Evolutionary conservation across 2,329 filamentous ascomycete genomes (phyloP).

Genomic region (Fusarium paranaense): DNA sequence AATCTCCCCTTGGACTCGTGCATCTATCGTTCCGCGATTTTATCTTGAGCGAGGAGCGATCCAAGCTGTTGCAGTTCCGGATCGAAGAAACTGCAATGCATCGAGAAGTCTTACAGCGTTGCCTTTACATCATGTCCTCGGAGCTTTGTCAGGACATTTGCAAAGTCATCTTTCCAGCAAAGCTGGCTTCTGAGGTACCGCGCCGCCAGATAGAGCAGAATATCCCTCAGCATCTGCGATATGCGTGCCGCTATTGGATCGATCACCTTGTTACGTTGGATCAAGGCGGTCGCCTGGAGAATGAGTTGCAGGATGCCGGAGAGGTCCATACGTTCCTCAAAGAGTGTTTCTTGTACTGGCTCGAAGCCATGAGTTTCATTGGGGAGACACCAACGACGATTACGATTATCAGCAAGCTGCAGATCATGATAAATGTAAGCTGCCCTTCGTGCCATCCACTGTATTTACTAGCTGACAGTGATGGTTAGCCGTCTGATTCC

Average conservation of each 20-base stretch:
- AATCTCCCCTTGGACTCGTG: neutral
- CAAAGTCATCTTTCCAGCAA: neutral
- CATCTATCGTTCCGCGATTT: slow-evolving; percentile 22
- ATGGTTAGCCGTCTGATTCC: neutral
- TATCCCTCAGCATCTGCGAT: neutral
- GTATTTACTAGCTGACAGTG: neutral
- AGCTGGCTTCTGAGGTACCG: neutral
- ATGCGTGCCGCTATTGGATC: slow-evolving; percentile 13
- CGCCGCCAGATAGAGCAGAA: neutral
- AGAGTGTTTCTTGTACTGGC: slow-evolving; percentile 1
- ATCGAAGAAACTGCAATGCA: neutral
- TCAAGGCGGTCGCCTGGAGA: neutral
- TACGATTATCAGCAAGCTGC: neutral
- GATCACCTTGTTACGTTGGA: neutral
- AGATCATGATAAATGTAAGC: neutral
- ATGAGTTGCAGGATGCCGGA: neutral
- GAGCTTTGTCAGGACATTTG: slow-evolving; percentile 11
- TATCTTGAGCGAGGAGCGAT: neutral
- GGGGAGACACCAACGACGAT: neutral
- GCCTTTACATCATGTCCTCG: neutral
- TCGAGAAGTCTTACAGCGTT: neutral
- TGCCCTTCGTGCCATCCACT: no score
- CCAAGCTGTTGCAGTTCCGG: neutral
- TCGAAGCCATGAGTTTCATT: slow-evolving; percentile 9
- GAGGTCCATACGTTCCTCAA: neutral